Base-by-base conservation (phyloP, 805 yeast species). In the Candida arabinofermentans region DNA sequence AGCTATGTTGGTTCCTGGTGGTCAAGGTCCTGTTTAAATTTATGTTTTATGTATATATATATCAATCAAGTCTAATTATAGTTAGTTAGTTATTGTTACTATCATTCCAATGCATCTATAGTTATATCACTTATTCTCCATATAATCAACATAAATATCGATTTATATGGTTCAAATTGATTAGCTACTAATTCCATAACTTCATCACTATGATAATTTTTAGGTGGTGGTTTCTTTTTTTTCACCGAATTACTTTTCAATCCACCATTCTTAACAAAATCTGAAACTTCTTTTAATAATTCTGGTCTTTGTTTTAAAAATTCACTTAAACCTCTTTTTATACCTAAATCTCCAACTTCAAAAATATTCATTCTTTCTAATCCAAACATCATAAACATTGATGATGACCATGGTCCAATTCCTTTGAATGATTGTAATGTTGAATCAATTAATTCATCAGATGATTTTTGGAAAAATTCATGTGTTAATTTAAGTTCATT, bases 371-470 rank as follows among this genome's bases (percentile, higher is more conserved):
- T 57, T 42, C 86, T 71, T 21, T 72, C 72, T 34, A 89, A 64
- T 1, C 85, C 83, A 56, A 87, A 87, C 18, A 83, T 55, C 14
- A 86, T 62, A 61, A 88, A 90, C 96, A 90, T 90, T 41, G 83
- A 84, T 0, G 93, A 90, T 4, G 89, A 78, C 98, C 98, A 90
- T 2, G 72, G 72, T 0, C 93, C 95, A 14, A 86, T 74, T 0
- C 95, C 95, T 53, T 84, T 83, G 47, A 84, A 52, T 10, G 38
- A 39, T 29, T 55, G 58, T 21, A 57, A 43, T 35, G 45, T 49
- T 6, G 24, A 17, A 32, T 40, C 41, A 16, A 57, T 27, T 2
- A 43, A 27, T 9, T 35, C 40, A 38, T 54, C 54, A 22, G 43
- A 48, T 3, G 45, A 38, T 7, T 27, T 41, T 23, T 46, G 37